These are phyloP conservation scores for Yamadazyma membranifaciens DNA, from an alignment of 1,139 yeast genomes.

Conservation along the genomic window DNA sequence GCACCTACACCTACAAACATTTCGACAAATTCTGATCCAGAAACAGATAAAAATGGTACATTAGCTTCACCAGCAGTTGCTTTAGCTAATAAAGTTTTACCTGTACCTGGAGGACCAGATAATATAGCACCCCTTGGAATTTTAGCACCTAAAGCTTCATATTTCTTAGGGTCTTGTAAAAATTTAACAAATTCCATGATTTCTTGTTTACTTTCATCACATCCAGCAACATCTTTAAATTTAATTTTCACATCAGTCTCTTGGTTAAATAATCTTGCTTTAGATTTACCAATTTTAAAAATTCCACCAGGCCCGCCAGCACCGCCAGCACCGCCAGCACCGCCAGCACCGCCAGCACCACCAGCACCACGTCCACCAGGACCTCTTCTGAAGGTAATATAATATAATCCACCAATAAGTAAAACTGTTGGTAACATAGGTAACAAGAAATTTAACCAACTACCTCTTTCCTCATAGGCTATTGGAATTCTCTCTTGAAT, in stretches of 20 bases:
- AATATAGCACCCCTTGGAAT: slow-evolving; percentile 83
- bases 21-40: slow-evolving; percentile 79
- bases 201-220: slow-evolving; percentile 81
- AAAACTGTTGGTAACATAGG: slow-evolving; percentile 69
- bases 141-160: slow-evolving; percentile 76
- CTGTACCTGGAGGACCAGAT: slow-evolving; percentile 87
- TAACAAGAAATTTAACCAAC: slow-evolving; percentile 52
- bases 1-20: slow-evolving; percentile 89
- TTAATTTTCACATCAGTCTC: slow-evolving; percentile 70
- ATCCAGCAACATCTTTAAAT: slow-evolving; percentile 80
- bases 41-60: slow-evolving; percentile 78
- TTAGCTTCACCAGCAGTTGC: slow-evolving; percentile 89
- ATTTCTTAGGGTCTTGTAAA: slow-evolving; percentile 69
- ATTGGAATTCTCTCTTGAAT: slow-evolving; percentile 64
- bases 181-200: slow-evolving; percentile 83
- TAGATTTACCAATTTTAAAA: slow-evolving; percentile 64
- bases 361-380: slow-evolving; percentile 43
- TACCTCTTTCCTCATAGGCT: slow-evolving; percentile 58
- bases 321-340: slow-evolving; percentile 38
- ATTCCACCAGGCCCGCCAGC: slow-evolving; percentile 57
- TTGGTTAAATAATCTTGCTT: slow-evolving; percentile 68
- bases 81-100: slow-evolving; percentile 76
- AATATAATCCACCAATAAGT: slow-evolving; percentile 69
- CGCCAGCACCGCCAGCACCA: slow-evolving; percentile 34
- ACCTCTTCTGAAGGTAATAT: slow-evolving; percentile 61